Evolutionary conservation across 352 stramenopile species (phyloP), one percentile per base, ranked within the genome.

Genomic region (Phytophthora capsici): DNA sequence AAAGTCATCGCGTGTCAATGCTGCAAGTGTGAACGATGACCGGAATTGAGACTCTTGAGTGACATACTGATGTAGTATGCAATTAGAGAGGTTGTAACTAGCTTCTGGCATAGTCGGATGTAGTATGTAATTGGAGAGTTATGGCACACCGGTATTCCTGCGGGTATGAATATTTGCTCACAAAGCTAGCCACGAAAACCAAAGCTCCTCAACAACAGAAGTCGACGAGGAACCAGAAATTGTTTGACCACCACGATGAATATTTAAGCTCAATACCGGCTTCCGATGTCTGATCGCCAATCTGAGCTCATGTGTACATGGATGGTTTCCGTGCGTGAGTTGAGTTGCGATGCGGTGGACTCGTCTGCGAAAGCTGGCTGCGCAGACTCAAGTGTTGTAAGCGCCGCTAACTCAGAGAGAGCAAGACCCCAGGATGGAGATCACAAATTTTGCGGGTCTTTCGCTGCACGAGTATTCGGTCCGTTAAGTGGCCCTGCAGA

Each of bases 381-480:
- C 9, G n/a, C n/a, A n/a, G n/a, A n/a, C n/a, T n/a, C n/a, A n/a
- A n/a, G n/a, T n/a, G n/a, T n/a, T n/a, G n/a, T n/a, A n/a, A n/a
- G n/a, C 9, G 28, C 28, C 9, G 12, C 28, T 28, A 53, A 22
- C 16, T 30, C 8, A 19, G 14, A 30, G n/a, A 59, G 46, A 58
- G 43, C 55, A 32, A 57, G 19, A 49, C 43, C 16, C 46, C 37
- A 44, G 26, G 41, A 58, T 19, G 10, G 43, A 37, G 19, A 20
- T 47, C 30, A 57, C 26, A 71, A 67, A 38, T 55, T 65, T 64
- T 44, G 38, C 30, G 46, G 19, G 28, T 65, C 54, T 65, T 71
- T 66, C 49, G 63, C 32, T 71, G 63, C 56, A 66, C 48, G 56
- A 63, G 43, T 67, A 66, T 71, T 28, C 63, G 56, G 63, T 65